These are phyloP conservation scores for Populus hybrid DNA, from an alignment of 441 rosid species.

Conservation along the genomic window DNA sequence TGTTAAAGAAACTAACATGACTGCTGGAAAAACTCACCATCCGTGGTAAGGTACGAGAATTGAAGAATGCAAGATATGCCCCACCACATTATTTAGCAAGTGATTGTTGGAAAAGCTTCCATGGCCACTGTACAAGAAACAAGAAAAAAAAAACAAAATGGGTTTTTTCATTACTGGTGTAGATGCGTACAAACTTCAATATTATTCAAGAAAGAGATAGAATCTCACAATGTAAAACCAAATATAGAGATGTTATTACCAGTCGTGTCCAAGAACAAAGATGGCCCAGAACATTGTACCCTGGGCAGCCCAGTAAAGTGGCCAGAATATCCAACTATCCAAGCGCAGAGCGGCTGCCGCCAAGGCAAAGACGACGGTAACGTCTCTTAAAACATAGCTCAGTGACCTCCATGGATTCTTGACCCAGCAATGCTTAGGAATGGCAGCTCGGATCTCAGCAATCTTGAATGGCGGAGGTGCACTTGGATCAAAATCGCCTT, in stretches of 20 bases:
- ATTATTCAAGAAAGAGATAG: neutral
- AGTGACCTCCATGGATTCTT: conserved; percentile 90
- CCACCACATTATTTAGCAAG: conserved; percentile 61
- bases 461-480: conserved; percentile 79
- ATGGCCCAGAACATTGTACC: conserved; percentile 99
- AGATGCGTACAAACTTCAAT: neutral
- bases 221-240: neutral
- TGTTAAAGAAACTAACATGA: neutral
- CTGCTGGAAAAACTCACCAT: conserved; percentile 46
- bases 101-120: conserved; percentile 84
- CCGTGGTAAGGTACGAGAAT: conserved; percentile 96
- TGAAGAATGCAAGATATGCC: conserved; percentile 81
- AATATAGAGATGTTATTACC: conserved; percentile 32
- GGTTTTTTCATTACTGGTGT: too few relatives aligned
- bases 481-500: conserved; percentile 53
- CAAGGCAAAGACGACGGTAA: conserved; percentile 44
- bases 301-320: conserved; percentile 84
- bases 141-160: neutral
- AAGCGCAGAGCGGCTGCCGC: conserved; percentile 59
- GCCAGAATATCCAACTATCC: conserved; percentile 75
- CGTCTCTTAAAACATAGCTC: conserved; percentile 79
- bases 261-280: conserved; percentile 96
- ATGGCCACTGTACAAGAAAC: conserved; percentile 56
- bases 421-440: conserved; percentile 95
- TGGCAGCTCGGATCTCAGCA: conserved; percentile 79